Conservation (phyloP, 192 early-diverging fungal genomes). For the Coemansia sp. region DNA sequence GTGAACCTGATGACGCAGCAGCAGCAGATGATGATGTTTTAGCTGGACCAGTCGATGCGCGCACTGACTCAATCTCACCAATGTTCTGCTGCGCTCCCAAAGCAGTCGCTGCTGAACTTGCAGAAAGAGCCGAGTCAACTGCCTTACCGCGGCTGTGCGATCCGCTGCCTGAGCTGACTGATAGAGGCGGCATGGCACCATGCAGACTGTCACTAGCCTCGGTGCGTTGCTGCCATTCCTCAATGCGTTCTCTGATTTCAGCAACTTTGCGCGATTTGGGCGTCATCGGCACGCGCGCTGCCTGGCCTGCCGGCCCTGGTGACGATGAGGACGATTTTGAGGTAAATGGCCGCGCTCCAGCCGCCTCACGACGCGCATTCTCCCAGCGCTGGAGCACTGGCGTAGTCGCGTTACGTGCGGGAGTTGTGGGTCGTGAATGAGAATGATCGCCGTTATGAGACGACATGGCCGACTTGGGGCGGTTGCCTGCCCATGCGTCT, state of each 20-base stretch:
- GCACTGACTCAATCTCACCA: conserved; percentile 37
- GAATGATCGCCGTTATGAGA: neutral
- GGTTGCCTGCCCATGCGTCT: neutral
- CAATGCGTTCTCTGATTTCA: conserved; percentile 43
- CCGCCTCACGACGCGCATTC: conserved; percentile 13
- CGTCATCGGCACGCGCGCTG: conserved; percentile 13
- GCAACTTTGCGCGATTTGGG: conserved; percentile 41
- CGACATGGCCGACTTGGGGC: conserved; percentile 7
- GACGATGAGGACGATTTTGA: neutral
- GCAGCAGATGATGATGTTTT: neutral
- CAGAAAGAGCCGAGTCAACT: neutral
- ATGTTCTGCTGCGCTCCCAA: conserved; percentile 28
- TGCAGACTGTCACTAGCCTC: conserved; percentile 7
- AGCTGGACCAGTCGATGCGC: neutral
- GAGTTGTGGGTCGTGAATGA: neutral
- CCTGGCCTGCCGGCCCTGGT: neutral
- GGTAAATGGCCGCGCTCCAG: neutral
- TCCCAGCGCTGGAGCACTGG: conserved; percentile 17
- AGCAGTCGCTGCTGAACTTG: conserved; percentile 17
- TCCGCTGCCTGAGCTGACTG: conserved; percentile 4
- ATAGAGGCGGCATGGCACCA: neutral
- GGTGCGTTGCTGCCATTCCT: conserved; percentile 50
- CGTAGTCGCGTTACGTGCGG: neutral
- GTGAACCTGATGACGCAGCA: neutral
- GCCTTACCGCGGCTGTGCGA: neutral